A percentile compares a stretch with the other conserved stretches of the same genome.
phyloP scores from a whole-genome alignment of 306 rosid species.

The Glycine tomentella region DNA sequence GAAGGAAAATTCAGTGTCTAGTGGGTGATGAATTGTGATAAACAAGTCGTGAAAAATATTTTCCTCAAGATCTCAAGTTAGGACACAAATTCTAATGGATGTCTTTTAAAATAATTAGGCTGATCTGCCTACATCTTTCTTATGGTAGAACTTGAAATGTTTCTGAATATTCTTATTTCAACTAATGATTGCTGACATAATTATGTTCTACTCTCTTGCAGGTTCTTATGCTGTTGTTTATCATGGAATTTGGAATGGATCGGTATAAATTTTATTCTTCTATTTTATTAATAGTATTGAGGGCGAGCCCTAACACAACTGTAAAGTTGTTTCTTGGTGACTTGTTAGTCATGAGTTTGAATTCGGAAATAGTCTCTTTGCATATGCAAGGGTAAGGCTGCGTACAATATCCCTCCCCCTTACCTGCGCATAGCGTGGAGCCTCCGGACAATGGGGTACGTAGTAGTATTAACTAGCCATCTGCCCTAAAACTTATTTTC shows the following conservation, averaged over 20 bases:
- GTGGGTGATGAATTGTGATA: conserved; percentile 2
- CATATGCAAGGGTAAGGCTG: too few species aligned
- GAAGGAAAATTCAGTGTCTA: conserved; percentile 7
- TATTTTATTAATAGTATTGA: neutral
- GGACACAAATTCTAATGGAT: conserved; percentile 2
- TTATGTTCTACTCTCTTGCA: conserved; percentile 42
- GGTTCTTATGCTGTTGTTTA: conserved; percentile 76
- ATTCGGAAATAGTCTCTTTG: too few species aligned
- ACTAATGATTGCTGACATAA: neutral
- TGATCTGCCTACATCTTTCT: conserved; percentile 32
- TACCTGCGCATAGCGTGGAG: too few species aligned
- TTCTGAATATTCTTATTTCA: conserved; percentile 7
- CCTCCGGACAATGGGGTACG: too few species aligned
- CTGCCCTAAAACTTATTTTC: conserved; percentile 30
- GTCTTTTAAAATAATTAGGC: conserved; percentile 24
- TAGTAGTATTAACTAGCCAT: conserved; percentile 21
- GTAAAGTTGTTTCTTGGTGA: too few species aligned
- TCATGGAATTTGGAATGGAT: conserved; percentile 86
- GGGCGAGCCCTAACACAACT: too few species aligned
- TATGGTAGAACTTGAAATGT: conserved; percentile 9
- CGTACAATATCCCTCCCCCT: too few species aligned
- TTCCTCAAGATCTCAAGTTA: conserved; percentile 31
- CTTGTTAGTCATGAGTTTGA: too few species aligned
- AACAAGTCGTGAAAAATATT: conserved; percentile 24
- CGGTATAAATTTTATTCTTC: conserved; percentile 54